Evolutionary conservation across 306 rosid genomes (phyloP), one percentile per base, ranked within the genome.

Genomic region (Prunus campanulata): DNA sequence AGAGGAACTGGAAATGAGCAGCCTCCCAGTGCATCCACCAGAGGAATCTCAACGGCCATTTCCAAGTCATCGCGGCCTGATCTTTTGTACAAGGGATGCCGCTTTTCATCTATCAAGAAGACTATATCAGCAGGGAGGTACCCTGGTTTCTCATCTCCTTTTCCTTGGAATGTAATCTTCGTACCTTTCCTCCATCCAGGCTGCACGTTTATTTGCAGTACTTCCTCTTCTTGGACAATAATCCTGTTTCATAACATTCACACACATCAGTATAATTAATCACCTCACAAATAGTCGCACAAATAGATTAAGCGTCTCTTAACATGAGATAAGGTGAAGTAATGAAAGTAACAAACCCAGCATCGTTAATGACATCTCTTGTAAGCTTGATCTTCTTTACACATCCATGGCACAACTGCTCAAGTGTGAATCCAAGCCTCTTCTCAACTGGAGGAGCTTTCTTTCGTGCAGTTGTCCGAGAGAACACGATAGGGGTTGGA

Each of bases 101-200:
- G 63, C 78, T 83, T 84, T 75, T 95, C 98, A 49, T 90, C 96
- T 74, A 95, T 88, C 11, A 44, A 77, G 77, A 95, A 88, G 65
- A 82, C 82, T 81, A 95, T 77, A 47, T 95, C 97, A 4, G 97
- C 91, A 0, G 97, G 98, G n/a, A 92, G 89, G 76, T 75, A 90
- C 51, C 97, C 97, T 10, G 96, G 99, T 84, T 92, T 88, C 89
- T 92, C 97, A 66, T 92, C 92, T 3, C 99, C 99, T 29, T 89
- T 91, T 63, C 91, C 97, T 75, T 92, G 96, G 59, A 95, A 95
- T 74, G 89, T 85, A 19, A 95, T 86, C 86, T 78, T 92, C 29
- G 97, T 95, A 79, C 97, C 96, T 82, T 83, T 88, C 83, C 78
- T 92, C 97, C 97, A 95, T 75, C 98, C 98, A 3, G 98, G 92